Evolutionary conservation across 257 asterid genomes (phyloP).

Genomic region (Solanum dulcamara): DNA sequence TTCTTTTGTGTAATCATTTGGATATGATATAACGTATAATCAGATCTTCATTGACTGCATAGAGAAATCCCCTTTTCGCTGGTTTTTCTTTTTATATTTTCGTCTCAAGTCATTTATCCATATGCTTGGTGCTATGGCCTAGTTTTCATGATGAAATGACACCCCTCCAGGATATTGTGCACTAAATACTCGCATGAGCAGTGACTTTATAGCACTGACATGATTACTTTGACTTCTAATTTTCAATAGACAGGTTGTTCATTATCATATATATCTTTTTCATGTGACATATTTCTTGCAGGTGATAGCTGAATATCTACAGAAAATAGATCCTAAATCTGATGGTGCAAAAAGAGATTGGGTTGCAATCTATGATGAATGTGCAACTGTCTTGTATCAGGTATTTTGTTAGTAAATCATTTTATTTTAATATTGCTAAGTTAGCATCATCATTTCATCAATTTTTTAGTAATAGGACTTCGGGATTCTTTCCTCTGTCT

Average conservation of each 20-base stretch:
- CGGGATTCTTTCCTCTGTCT: neutral
- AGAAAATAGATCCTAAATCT: conserved; percentile 94
- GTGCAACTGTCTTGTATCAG: conserved; percentile 88
- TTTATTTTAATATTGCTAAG: neutral
- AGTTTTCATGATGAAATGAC: neutral
- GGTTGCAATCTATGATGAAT: conserved; percentile 97
- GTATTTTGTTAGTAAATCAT: conserved; percentile 16
- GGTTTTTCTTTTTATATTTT: neutral
- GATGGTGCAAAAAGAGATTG: conserved; percentile 99
- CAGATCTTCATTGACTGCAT: neutral
- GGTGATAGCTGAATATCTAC: conserved; percentile 98
- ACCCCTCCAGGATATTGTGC: neutral
- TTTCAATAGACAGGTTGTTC: neutral
- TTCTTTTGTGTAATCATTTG: neutral
- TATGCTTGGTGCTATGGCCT: neutral
- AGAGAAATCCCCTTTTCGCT: neutral
- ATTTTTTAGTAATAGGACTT: neutral
- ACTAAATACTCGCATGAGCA: neutral
- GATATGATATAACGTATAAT: neutral
- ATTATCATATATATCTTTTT: neutral
- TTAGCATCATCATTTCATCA: neutral
- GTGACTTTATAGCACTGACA: neutral
- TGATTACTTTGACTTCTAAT: neutral
- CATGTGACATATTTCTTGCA: conserved; percentile 15
- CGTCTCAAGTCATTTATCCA: neutral